A percentile compares a stretch with the other conserved stretches of the same genome.
Conservation (phyloP, 192 early-diverging fungal genomes). For the Glomus cerebriforme region DNA sequence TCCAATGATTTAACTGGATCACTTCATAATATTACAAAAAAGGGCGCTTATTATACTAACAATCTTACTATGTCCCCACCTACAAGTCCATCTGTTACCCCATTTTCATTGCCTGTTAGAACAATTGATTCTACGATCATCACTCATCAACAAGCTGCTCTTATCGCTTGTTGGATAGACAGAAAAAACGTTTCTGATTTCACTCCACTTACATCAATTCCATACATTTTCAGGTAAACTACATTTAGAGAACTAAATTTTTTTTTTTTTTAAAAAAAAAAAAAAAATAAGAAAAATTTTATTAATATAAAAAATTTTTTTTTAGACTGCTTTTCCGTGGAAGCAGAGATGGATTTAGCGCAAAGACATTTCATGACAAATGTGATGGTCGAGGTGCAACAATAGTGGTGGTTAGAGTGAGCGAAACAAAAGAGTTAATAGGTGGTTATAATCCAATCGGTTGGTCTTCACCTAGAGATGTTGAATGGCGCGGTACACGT, state of each 20-base stretch:
- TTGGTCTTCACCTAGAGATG: conserved; percentile 25
- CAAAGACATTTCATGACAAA: conserved; percentile 25
- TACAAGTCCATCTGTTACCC: not conserved
- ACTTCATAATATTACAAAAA: not conserved
- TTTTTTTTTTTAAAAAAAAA: conserved; percentile 9
- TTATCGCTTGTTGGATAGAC: conserved; percentile 31
- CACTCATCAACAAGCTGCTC: conserved; percentile 25
- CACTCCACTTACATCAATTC: not conserved
- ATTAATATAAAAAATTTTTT: not conserved
- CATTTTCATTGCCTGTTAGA: not conserved
- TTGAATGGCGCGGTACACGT: conserved; percentile 27
- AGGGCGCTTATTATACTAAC: not conserved
- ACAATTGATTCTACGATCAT: conserved; percentile 31
- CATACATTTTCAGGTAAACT: conserved; percentile 26
- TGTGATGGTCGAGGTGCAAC: conserved; percentile 29
- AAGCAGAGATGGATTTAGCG: conserved; percentile 31
- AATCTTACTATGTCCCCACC: not conserved
- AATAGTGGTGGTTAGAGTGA: conserved; percentile 26
- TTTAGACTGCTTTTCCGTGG: conserved; percentile 29
- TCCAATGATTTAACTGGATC: not conserved
- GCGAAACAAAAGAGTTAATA: conserved; percentile 18
- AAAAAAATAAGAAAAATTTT: too few species aligned
- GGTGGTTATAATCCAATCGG: conserved; percentile 34
- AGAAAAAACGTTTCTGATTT: not conserved
- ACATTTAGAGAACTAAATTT: not conserved